Conservation (phyloP, 257 asterid species). For the Solanum appendiculatum region DNA sequence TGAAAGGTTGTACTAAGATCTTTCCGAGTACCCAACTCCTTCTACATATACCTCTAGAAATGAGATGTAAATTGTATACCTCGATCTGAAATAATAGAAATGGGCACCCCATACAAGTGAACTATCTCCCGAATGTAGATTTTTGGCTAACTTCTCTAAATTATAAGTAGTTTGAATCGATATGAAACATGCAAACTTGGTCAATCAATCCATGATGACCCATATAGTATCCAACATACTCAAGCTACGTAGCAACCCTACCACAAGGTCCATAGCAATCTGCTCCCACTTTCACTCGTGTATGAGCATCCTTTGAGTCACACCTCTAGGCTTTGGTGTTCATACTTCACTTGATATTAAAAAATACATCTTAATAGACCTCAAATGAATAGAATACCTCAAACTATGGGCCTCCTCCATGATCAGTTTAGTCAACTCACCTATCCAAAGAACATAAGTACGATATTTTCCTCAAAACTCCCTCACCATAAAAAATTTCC, state of each 20-base stretch:
- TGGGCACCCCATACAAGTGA: not conserved
- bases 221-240: not conserved
- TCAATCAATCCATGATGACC: not conserved
- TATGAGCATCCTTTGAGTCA: not conserved
- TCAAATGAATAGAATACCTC: not conserved
- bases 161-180: not conserved
- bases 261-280: not conserved
- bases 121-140: not conserved
- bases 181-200: not conserved
- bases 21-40: not conserved
- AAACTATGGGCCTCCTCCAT: not conserved
- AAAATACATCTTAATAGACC: not conserved
- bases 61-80: not conserved
- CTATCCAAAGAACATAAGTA: not conserved
- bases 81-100: not conserved
- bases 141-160: not conserved
- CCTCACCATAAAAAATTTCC: not conserved
- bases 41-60: not conserved
- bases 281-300: not conserved
- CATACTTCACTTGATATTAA: not conserved
- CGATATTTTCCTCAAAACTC: not conserved
- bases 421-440: not conserved
- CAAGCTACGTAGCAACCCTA: not conserved
- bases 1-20: not conserved
- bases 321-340: not conserved